A percentile compares a stretch with the other conserved stretches of the same genome.
These are phyloP conservation scores for Tylopilus cervinicoccineus DNA, from an alignment of 768 basidiomycete genomes.

Conservation along the genomic window DNA sequence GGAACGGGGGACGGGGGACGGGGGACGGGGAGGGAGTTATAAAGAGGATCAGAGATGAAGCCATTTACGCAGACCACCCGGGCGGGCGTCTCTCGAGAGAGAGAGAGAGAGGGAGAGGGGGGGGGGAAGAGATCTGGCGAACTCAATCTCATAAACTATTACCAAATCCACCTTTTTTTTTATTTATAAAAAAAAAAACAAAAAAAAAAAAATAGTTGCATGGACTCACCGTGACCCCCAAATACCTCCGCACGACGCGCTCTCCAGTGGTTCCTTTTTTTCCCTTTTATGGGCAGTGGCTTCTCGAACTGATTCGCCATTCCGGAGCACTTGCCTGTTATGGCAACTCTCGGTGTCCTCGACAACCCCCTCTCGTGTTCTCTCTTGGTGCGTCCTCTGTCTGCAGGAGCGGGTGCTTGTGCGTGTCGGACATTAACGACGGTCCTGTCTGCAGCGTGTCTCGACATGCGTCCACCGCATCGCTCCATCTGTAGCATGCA, in stretches of 20 bases:
- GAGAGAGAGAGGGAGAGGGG: neutral
- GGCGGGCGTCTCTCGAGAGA: neutral
- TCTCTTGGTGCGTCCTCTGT: slow-evolving; percentile 6
- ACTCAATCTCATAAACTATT: slow-evolving; percentile 20
- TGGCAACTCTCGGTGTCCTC: neutral
- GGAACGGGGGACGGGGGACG: slow-evolving; percentile 12
- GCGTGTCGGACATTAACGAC: slow-evolving; percentile 23
- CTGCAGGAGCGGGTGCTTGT: slow-evolving; percentile 1
- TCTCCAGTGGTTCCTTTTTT: neutral
- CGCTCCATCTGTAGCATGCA: too few species aligned
- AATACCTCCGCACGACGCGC: neutral
- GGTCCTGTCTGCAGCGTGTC: slow-evolving; percentile 13
- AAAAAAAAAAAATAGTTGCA: neutral
- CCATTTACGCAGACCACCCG: slow-evolving; percentile 11
- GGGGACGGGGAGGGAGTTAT: slow-evolving; percentile 21
- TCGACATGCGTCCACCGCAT: slow-evolving; percentile 10
- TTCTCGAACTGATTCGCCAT: slow-evolving; percentile 20
- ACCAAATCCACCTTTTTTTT: neutral
- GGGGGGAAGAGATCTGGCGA: slow-evolving; percentile 14
- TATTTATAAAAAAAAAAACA: neutral
- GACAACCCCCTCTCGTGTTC: slow-evolving; percentile 11
- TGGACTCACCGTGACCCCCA: slow-evolving; percentile 11
- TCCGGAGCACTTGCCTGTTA: slow-evolving; percentile 5
- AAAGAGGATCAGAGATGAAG: slow-evolving; percentile 30
- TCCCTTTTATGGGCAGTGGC: slow-evolving; percentile 12